These are phyloP conservation scores for Brassica hybrid DNA, from an alignment of 441 rosid genomes.

Conservation along the genomic window DNA sequence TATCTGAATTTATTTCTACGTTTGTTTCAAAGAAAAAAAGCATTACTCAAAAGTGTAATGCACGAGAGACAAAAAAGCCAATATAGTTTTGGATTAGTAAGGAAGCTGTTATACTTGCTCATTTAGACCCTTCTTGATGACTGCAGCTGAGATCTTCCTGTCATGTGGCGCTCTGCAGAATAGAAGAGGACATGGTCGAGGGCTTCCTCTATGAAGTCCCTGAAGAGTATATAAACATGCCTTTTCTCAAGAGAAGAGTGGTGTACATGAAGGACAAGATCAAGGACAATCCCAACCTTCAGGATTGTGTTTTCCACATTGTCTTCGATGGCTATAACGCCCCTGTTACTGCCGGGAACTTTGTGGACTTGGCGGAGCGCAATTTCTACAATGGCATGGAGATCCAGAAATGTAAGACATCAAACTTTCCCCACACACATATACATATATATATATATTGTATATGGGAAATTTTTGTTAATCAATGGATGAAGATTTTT, in stretches of 20 bases:
- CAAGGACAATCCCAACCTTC: conserved; percentile 90
- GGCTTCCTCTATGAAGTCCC: conserved; percentile 95
- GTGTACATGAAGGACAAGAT: conserved; percentile 98
- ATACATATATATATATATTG: neutral
- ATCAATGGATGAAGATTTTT: neutral
- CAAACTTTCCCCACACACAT: neutral
- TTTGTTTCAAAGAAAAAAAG: neutral
- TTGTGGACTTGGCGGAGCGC: conserved; percentile 83
- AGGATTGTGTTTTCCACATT: conserved; percentile 83
- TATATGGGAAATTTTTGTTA: neutral
- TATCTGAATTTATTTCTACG: neutral
- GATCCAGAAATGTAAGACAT: conserved; percentile 86
- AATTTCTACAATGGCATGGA: conserved; percentile 97
- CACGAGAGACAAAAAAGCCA: conserved; percentile 3
- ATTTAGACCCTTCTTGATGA: conserved; percentile 76
- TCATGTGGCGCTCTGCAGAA: conserved; percentile 99
- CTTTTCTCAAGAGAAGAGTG: conserved; percentile 94
- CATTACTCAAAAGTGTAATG: no score
- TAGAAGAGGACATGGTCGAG: conserved; percentile 99
- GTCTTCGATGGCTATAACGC: conserved; percentile 96
- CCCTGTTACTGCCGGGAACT: conserved; percentile 93
- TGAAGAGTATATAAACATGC: conserved; percentile 79
- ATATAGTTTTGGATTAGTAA: neutral
- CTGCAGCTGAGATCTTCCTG: conserved; percentile 98
- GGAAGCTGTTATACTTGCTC: conserved; percentile 41